Conservation (phyloP, 2,329 filamentous ascomycete species). For the Polytolypa hystricis region DNA sequence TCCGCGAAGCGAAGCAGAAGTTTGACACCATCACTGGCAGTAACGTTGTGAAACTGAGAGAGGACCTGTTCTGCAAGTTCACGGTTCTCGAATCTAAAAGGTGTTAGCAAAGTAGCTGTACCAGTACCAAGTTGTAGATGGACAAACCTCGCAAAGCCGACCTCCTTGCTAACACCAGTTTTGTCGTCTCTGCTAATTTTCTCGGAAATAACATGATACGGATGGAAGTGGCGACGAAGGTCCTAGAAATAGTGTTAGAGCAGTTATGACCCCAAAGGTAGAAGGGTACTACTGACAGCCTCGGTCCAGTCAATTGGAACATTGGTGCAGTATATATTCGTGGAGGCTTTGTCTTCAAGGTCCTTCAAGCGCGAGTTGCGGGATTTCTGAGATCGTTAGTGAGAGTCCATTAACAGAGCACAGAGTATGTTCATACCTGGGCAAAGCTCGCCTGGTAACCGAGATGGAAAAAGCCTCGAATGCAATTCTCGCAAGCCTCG, state of each 20-base stretch:
- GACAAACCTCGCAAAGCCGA: conserved; percentile 84
- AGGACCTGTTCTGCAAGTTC: conserved; percentile 88
- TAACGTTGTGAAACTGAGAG: conserved; percentile 68
- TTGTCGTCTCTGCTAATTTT: conserved; percentile 88
- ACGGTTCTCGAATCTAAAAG: conserved; percentile 68
- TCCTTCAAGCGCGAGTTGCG: conserved; percentile 98
- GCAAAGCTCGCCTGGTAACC: conserved; percentile 98
- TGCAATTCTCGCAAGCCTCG: conserved; percentile 86
- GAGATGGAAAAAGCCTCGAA: conserved; percentile 84
- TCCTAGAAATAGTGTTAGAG: conserved; percentile 39
- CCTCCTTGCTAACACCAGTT: conserved; percentile 79
- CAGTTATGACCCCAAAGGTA: conserved; percentile 12
- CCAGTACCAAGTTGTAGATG: conserved; percentile 4
- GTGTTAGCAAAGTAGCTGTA: conserved; percentile 11
- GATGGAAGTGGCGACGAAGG: conserved; percentile 54
- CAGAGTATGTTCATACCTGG: conserved; percentile 46
- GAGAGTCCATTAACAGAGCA: conserved; percentile 18
- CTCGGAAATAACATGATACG: conserved; percentile 66
- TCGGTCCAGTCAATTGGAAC: conserved; percentile 87
- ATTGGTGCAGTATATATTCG: conserved; percentile 97
- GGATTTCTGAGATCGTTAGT: conserved; percentile 57
- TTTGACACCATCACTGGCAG: conserved; percentile 68
- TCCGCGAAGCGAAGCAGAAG: conserved; percentile 95
- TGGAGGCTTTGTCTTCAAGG: conserved; percentile 77
- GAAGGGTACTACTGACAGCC: conserved; percentile 47